Base-by-base conservation (phyloP, 495 filamentous ascomycete genomes). In the Trichoderma erinaceum region DNA sequence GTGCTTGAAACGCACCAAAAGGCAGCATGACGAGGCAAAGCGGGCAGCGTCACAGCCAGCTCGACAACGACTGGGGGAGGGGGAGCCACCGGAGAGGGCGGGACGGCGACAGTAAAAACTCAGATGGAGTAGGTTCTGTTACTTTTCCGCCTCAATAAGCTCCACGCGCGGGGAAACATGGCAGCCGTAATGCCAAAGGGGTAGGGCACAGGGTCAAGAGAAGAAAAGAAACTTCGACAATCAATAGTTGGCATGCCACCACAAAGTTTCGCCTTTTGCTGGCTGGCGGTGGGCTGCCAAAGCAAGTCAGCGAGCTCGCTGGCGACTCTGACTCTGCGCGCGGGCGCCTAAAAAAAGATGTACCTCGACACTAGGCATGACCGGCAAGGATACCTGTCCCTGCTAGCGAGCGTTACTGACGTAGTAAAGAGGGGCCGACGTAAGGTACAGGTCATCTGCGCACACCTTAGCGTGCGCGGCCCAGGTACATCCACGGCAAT, bases 401-500 rank as follows among this genome's bases (percentile, higher is more conserved):
- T 13, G 27, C 50, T 56, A 56, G 50, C n/a, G 21, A n/a, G 8
- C 16, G 50, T 11, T n/a, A 56, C 50, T 61, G 56, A 61, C 56
- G 56, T 61, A 27, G 56, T 61, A 11, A 21, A 32, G 56, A 32
- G 56, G 56, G 56, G 56, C 56, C 56, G 25, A 61, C 56, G 56
- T 61, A 61, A 61, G 56, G 56, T 61, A 61, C 56, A 61, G 56
- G 56, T 61, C 56, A 61, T 61, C 56, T 61, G 56, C 56, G 56
- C 56, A 61, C 21, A 32, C 56, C 56, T 61, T 61, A 61, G 56
- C 56, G 56, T 61, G 56, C 25, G 56, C 56, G 56, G 56, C 56
- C 56, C 56, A 61, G 56, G 56, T 32, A 61, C 56, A 61, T 61
- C 18, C 4, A 32, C 56, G 56, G 56, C 56, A 61, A 32, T 61